phyloP scores from a whole-genome alignment of 148 eudicot genomes.

The Diospyros lotus region DNA sequence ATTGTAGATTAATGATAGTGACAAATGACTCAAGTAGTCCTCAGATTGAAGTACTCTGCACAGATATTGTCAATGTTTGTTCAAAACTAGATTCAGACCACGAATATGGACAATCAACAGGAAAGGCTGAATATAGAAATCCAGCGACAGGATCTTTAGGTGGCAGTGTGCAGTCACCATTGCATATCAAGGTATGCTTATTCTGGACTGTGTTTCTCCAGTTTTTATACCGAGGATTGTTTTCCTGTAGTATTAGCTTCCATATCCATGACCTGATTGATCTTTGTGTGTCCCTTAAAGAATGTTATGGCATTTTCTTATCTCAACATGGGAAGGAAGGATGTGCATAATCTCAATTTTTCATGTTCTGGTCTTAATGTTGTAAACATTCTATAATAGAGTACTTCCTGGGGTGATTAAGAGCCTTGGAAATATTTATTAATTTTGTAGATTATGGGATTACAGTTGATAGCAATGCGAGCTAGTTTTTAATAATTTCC shows the following conservation, averaged over 20 bases:
- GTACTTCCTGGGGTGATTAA: not conserved
- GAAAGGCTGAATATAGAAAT: slow-evolving; percentile 21
- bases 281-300: not conserved
- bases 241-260: not conserved
- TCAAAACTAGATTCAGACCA: slow-evolving; percentile 21
- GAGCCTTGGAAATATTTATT: not conserved
- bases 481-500: not conserved
- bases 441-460: not conserved
- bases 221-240: not conserved
- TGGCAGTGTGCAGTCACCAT: slow-evolving; percentile 19
- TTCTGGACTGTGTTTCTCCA: not conserved
- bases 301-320: no score
- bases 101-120: slow-evolving; percentile 20
- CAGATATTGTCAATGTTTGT: slow-evolving; percentile 43
- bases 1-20: slow-evolving; percentile 46
- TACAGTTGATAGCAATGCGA: not conserved
- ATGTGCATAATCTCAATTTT: not conserved
- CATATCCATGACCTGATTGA: not conserved
- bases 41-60: slow-evolving; percentile 54
- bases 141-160: slow-evolving; percentile 22
- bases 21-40: slow-evolving; percentile 55
- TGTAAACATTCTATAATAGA: not conserved
- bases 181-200: slow-evolving; percentile 45
- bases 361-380: no score
- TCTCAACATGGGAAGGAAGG: not conserved